phyloP scores from a whole-genome alignment of 164 flowering plant species.

The Berberis thunbergii region DNA sequence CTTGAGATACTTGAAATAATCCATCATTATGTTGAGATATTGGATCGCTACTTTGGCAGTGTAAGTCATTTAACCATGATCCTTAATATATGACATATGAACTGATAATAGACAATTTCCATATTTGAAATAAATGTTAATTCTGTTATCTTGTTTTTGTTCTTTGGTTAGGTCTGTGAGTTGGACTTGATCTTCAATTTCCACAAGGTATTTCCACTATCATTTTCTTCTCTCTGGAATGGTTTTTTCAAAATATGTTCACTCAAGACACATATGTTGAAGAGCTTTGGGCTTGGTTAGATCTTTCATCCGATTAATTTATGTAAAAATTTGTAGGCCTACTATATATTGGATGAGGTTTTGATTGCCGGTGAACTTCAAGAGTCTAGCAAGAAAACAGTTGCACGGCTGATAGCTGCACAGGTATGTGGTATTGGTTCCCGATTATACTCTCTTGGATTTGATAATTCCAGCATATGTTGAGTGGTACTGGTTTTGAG shows the following conservation, averaged over 20 bases:
- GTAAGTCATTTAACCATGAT: slow-evolving; percentile 35
- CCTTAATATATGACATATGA: too few relatives aligned
- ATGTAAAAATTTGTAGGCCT: slow-evolving; percentile 39
- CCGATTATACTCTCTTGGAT: not conserved
- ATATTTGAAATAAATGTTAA: not conserved
- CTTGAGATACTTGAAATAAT: slow-evolving; percentile 79
- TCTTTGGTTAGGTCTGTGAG: slow-evolving; percentile 64
- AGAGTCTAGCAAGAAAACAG: slow-evolving; percentile 92
- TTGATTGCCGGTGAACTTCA: slow-evolving; percentile 92
- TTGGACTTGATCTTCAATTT: slow-evolving; percentile 81
- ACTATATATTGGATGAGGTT: slow-evolving; percentile 75
- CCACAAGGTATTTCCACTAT: slow-evolving; percentile 56
- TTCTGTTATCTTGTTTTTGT: not conserved
- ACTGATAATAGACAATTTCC: too few relatives aligned
- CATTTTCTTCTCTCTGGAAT: not conserved
- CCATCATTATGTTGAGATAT: slow-evolving; percentile 87
- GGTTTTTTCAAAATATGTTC: too few relatives aligned
- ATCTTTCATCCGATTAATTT: too few relatives aligned
- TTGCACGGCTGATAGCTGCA: slow-evolving; percentile 73
- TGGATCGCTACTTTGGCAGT: slow-evolving; percentile 94
- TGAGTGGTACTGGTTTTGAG: slow-evolving; percentile 11
- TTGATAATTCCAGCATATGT: not conserved
- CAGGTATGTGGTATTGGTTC: slow-evolving; percentile 38
- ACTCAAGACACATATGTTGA: too few relatives aligned
- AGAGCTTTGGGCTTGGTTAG: too few relatives aligned